Conservation (phyloP, 2,329 filamentous ascomycete genomes). For the Aspergillus sp. region DNA sequence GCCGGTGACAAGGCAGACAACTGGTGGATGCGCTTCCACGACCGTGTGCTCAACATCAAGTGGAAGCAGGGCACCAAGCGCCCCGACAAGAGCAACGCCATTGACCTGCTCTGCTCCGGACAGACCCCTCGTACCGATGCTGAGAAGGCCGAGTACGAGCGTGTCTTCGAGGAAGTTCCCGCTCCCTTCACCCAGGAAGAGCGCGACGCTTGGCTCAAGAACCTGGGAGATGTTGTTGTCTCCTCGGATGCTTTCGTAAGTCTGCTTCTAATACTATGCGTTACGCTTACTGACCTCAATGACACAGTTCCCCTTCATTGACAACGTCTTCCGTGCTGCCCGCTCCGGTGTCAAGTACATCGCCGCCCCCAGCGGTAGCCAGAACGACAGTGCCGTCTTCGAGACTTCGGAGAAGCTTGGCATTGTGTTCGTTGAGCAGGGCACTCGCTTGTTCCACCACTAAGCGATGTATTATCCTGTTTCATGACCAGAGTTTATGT, state of each 20-base stretch:
- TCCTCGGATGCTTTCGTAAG: slow-evolving; percentile 94
- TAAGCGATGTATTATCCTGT: slow-evolving; percentile 46
- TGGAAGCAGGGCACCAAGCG: slow-evolving; percentile 99
- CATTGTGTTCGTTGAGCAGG: slow-evolving; percentile 95
- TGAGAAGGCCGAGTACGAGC: slow-evolving; percentile 85
- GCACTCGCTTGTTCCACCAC: slow-evolving; percentile 91
- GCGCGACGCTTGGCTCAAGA: slow-evolving; percentile 79
- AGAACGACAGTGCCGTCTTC: slow-evolving; percentile 56
- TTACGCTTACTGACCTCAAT: background rate
- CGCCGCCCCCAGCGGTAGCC: slow-evolving; percentile 81
- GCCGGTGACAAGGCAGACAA: slow-evolving; percentile 98
- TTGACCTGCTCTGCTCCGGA: slow-evolving; percentile 90
- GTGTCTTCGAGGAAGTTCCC: slow-evolving; percentile 87
- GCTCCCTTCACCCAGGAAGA: slow-evolving; percentile 79
- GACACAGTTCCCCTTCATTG: slow-evolving; percentile 84
- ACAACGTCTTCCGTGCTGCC: slow-evolving; percentile 91
- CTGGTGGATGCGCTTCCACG: slow-evolving; percentile 99
- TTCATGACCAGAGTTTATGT: slow-evolving; percentile 4
- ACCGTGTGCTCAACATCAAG: slow-evolving; percentile 80
- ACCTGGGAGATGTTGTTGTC: slow-evolving; percentile 74
- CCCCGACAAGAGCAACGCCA: slow-evolving; percentile 96
- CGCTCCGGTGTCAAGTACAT: slow-evolving; percentile 94
- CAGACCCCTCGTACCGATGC: slow-evolving; percentile 80
- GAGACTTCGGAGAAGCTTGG: slow-evolving; percentile 88
- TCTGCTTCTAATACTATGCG: slow-evolving; percentile 24